A percentile compares a stretch with the other conserved stretches of the same genome.
phyloP scores from a whole-genome alignment of 164 flowering plant species.

The Chimonanthus praecox region DNA sequence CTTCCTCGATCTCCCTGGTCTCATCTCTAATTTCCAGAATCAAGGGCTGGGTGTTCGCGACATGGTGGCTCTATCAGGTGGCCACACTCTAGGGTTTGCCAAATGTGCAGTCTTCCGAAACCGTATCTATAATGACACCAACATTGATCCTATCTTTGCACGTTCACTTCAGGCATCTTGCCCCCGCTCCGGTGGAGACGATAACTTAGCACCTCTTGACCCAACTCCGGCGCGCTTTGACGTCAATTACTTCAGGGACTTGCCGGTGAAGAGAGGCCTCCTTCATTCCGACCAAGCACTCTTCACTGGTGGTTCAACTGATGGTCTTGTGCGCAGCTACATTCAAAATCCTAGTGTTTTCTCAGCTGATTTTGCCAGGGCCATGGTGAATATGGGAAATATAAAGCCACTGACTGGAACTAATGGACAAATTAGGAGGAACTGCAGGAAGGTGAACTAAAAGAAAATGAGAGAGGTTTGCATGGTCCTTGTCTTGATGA shows the following conservation, averaged over 20 bases:
- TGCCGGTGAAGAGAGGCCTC: constrained; percentile 12
- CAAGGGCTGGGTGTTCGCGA: constrained; percentile 17
- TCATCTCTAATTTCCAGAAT: constrained; percentile 13
- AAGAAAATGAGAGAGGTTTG: neutral
- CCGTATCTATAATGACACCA: constrained; percentile 13
- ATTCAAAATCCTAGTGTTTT: constrained; percentile 1
- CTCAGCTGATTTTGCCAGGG: constrained; percentile 7
- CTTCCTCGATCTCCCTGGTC: constrained; percentile 8
- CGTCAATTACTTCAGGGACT: constrained; percentile 5
- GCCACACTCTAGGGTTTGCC: constrained; percentile 19
- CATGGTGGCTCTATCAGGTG: constrained; percentile 28
- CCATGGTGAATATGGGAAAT: constrained; percentile 10
- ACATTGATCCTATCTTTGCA: constrained; percentile 14
- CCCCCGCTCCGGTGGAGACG: constrained; percentile 11
- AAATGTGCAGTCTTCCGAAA: constrained; percentile 2
- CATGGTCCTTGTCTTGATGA: neutral
- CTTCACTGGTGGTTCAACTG: constrained; percentile 14
- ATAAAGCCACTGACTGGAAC: constrained; percentile 12
- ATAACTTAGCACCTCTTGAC: constrained; percentile 12
- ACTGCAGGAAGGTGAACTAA: constrained; percentile 17
- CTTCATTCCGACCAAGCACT: constrained; percentile 18
- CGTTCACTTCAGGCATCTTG: neutral
- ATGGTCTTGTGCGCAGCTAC: constrained; percentile 8
- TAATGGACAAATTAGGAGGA: constrained; percentile 8
- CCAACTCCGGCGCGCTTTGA: constrained; percentile 12